These are phyloP conservation scores for Aaosphaeria pasadenensis DNA, from an alignment of 2,329 filamentous ascomycete genomes.

Conservation along the genomic window DNA sequence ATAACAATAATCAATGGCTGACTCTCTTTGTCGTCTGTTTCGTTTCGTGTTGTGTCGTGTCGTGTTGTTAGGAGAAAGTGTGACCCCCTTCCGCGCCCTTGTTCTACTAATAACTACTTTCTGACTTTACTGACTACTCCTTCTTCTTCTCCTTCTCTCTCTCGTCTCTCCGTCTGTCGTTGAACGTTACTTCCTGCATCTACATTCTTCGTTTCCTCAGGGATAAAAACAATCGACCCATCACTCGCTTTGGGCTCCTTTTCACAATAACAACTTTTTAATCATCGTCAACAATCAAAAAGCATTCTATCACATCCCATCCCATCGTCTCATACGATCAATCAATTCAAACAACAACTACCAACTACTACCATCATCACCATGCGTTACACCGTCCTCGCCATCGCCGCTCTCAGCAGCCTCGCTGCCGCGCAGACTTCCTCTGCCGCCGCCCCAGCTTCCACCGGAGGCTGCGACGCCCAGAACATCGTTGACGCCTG, in stretches of 20 bases:
- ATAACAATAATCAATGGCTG: too few species aligned
- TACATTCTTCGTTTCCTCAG: background rate
- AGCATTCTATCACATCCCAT: background rate
- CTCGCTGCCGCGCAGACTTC: slow-evolving; percentile 39
- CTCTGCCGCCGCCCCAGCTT: slow-evolving; percentile 22
- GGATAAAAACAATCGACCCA: background rate
- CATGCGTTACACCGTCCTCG: slow-evolving; percentile 22
- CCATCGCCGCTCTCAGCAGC: slow-evolving; percentile 26
- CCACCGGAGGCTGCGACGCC: slow-evolving; percentile 23
- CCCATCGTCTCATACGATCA: background rate
- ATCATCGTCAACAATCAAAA: background rate
- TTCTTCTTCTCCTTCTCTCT: background rate
- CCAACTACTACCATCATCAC: slow-evolving; percentile 11
- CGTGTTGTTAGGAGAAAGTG: background rate
- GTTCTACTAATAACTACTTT: too few species aligned
- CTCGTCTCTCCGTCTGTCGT: background rate
- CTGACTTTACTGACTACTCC: background rate
- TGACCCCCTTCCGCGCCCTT: background rate
- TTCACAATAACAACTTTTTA: background rate
- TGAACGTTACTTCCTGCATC: background rate
- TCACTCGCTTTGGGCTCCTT: slow-evolving; percentile 1
- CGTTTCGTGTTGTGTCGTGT: background rate
- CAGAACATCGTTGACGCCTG: slow-evolving; percentile 52
- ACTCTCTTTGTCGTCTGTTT: too few species aligned
- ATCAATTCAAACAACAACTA: background rate